phyloP scores from a whole-genome alignment of 2,329 filamentous ascomycete genomes.

The Setomelanomma holmii region DNA sequence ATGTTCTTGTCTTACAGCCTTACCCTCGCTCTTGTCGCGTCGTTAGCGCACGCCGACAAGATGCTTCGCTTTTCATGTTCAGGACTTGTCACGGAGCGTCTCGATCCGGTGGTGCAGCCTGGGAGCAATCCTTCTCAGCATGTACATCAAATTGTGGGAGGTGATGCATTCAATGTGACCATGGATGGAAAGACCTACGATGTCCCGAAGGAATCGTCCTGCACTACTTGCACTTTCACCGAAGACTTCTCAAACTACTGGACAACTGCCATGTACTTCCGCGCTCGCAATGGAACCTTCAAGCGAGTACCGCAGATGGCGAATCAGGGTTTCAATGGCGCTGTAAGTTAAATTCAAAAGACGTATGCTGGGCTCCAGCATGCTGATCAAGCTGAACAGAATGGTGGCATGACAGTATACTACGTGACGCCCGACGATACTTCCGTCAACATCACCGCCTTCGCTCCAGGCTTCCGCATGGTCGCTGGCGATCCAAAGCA shows the following conservation, averaged over 20 bases:
- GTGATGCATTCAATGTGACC: background rate
- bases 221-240: slow-evolving; percentile 26
- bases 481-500: slow-evolving; percentile 20
- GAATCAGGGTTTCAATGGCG: slow-evolving; percentile 10
- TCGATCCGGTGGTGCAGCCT: background rate
- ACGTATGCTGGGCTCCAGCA: background rate
- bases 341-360: background rate
- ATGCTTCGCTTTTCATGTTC: slow-evolving; percentile 1
- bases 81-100: background rate
- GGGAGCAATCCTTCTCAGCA: background rate
- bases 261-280: slow-evolving; percentile 22
- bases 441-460: slow-evolving; percentile 21
- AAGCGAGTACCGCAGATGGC: slow-evolving; percentile 19
- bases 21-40: background rate
- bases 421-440: slow-evolving; percentile 24
- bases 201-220: slow-evolving; percentile 12
- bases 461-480: slow-evolving; percentile 26
- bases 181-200: slow-evolving; percentile 11
- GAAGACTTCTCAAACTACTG: slow-evolving; percentile 27
- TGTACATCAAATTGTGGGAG: background rate
- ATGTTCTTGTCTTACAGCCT: background rate
- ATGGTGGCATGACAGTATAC: slow-evolving; percentile 26
- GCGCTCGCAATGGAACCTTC: slow-evolving; percentile 14
- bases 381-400: background rate
- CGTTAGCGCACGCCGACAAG: background rate